Base-by-base conservation (phyloP, 495 filamentous ascomycete genomes). In the Penicillium manginii region DNA sequence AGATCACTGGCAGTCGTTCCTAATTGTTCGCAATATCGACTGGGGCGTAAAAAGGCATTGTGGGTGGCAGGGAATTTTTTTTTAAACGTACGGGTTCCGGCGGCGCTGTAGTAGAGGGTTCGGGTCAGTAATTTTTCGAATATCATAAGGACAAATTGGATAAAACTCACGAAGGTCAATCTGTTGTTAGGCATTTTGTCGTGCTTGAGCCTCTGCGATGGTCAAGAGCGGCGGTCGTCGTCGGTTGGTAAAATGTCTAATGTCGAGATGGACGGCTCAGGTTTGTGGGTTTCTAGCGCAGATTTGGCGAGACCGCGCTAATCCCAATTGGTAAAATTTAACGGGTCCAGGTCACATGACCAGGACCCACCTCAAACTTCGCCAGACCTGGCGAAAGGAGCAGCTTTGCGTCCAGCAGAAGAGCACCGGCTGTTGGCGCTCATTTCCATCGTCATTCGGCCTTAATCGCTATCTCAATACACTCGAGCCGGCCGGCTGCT, bases 21-120 rank as follows among this genome's bases (percentile, higher is more conserved):
- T 64, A 54, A 49, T 68, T 61, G 60, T 57, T 22, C 46, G 50
- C 37, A 63, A 58, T 52, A 58, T 63, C 49, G 58, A 66, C 48
- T 50, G 32, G 48, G 52, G 55, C 57, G 65, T 47, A 54, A 50
- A 53, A 53, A 56, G 61, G 46, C 48, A 39, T 51, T 53, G 15
- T 54, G 58, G 55, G 50, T 22, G 49, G 15, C 37, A 50, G 40
- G 40, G 69, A 51, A 71, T 59, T 69, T 70, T 58, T 63, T 60
- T 58, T 54, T 4, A 47, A 67, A 88, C 91, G 83, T 89, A 96
- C 90, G 89, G 88, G 82, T 94, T 93, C 78, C 90, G 88, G 81
- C 91, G 88, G 78, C 91, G 88, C 88, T 92, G 69, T 40, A 64
- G 69, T 40, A 64, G 55, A 54, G 51, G 59, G 59, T 52, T 23